Evolutionary conservation across 169 alveolate genomes (phyloP).

Genomic region (Eimeria falciformis): DNA sequence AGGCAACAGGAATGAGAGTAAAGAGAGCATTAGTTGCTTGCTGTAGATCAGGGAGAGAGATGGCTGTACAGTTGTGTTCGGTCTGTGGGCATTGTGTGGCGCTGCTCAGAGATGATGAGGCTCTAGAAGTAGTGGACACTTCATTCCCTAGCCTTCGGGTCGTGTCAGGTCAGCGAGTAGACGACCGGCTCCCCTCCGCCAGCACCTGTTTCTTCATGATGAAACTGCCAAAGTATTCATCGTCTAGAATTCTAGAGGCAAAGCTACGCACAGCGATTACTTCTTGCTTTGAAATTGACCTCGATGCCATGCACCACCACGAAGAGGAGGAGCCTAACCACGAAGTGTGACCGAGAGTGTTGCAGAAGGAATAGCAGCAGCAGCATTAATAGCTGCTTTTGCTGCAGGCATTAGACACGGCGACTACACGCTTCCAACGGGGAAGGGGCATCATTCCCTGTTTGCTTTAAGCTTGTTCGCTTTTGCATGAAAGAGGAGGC

Average conservation of each 20-base stretch:
- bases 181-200: constrained; percentile 92
- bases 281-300: constrained; percentile 92
- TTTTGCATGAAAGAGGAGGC: too few relatives aligned
- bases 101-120: constrained; percentile 78
- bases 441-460: too few relatives aligned
- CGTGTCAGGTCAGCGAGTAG: constrained; percentile 76
- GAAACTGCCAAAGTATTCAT: constrained; percentile 90
- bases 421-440: neutral
- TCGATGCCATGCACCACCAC: constrained; percentile 84
- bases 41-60: too few relatives aligned
- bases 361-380: constrained; percentile 5
- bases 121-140: constrained; percentile 69
- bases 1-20: too few relatives aligned
- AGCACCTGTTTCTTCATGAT: constrained; percentile 93
- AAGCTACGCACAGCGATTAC: constrained; percentile 90
- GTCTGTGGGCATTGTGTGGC: neutral
- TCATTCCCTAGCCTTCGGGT: constrained; percentile 64
- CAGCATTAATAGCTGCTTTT: neutral
- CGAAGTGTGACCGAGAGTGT: neutral
- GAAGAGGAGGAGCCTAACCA: constrained; percentile 18
- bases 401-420: neutral
- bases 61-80: too few relatives aligned
- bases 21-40: too few relatives aligned
- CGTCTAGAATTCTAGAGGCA: constrained; percentile 86
- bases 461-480: too few relatives aligned